Percentiles rank a stretch among this genome's conserved stretches.
Conservation (phyloP, 179 eudicot genomes). For the Drosera spatulata region DNA sequence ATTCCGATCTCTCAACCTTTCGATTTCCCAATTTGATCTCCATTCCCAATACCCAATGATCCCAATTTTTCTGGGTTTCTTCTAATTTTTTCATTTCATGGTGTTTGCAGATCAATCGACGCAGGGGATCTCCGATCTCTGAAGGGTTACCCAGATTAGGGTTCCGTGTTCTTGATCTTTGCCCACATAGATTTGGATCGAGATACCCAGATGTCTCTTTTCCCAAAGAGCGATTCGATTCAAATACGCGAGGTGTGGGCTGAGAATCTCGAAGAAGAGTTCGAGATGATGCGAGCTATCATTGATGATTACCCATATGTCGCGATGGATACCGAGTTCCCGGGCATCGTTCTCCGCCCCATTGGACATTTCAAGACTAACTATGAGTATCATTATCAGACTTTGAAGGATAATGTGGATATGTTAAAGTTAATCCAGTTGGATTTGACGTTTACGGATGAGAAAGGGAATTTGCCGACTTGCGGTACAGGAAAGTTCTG, state of each 20-base stretch:
- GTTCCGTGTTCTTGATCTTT: no score
- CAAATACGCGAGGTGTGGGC: constrained; percentile 62
- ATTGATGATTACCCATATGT: constrained; percentile 60
- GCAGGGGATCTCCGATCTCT: no score
- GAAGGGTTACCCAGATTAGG: no score
- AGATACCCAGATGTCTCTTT: constrained; percentile 30
- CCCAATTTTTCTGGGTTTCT: no score
- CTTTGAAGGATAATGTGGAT: constrained; percentile 61
- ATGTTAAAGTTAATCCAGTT: constrained; percentile 60
- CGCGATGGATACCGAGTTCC: constrained; percentile 79
- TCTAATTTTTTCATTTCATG: no score
- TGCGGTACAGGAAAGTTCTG: constrained; percentile 45
- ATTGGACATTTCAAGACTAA: constrained; percentile 42
- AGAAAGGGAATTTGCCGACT: constrained; percentile 47
- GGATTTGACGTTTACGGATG: constrained; percentile 55
- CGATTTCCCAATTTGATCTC: no score
- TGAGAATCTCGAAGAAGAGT: constrained; percentile 51
- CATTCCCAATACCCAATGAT: no score
- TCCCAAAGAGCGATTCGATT: constrained; percentile 45
- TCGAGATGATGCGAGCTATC: constrained; percentile 42
- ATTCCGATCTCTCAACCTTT: no score
- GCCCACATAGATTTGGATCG: no score
- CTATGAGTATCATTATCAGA: constrained; percentile 45
- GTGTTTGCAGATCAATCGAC: no score
- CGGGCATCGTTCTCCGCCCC: constrained; percentile 48